Conservation (phyloP, 2,329 filamentous ascomycete species). For the Fusarium musae region DNA sequence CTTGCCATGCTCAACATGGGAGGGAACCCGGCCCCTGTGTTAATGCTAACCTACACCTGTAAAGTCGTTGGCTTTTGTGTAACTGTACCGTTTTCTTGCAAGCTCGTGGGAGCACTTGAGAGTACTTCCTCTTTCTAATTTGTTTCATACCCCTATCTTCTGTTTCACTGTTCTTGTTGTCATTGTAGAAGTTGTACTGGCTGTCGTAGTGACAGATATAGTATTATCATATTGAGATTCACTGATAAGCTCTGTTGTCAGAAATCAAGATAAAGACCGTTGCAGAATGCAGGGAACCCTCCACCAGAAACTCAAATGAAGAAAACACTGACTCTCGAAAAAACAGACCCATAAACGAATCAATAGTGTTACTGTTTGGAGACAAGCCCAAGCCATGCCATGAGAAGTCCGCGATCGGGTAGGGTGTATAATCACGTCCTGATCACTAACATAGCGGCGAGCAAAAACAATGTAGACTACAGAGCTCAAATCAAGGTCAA, state of each 20-base stretch:
- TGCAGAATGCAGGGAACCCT: no score
- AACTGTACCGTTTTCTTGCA: background rate
- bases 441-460: background rate
- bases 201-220: background rate
- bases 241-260: background rate
- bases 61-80: background rate
- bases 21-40: background rate
- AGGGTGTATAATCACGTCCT: background rate
- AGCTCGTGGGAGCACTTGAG: background rate
- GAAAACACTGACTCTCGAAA: no score
- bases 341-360: background rate
- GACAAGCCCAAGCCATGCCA: background rate
- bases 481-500: no score
- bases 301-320: no score
- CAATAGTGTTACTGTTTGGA: background rate
- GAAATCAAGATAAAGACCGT: background rate
- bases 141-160: background rate
- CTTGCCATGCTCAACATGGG: background rate
- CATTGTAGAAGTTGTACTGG: background rate
- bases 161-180: background rate
- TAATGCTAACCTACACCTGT: background rate
- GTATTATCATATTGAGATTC: no score
- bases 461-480: background rate
- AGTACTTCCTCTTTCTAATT: background rate
- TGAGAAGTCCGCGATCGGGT: background rate